Evolutionary conservation across 192 early-diverging fungal species (phyloP), one percentile per base, ranked within the genome.

Genomic region (Kappamyces sp.): DNA sequence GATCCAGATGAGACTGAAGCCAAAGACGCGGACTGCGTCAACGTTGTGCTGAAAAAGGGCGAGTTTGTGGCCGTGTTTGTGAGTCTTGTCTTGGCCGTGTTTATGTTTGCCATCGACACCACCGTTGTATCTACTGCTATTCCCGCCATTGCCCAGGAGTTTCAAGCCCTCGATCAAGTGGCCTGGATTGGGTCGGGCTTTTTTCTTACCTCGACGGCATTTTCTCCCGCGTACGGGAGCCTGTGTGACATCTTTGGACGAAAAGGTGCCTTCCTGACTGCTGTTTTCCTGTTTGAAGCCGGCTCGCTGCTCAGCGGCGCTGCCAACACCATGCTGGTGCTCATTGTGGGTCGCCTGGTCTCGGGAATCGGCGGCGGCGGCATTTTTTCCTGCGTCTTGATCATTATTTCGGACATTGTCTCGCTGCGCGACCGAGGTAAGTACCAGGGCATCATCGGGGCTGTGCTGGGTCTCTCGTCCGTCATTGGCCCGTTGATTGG

Each of bases 241-340:
- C 78, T 93, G 58, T 80, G 86, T 35, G 93, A 96, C 59, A 93
- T 93, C 59, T 86, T 93, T 72, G 92, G 90, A 32, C 79, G 90
- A 32, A 86, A 90, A 65, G 49, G 59, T 15, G 79, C 80, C n/a
- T 74, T 93, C 9, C 57, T 91, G 0, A 72, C 80, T 33, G 84
- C 86, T 1, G 78, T 90, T 15, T 47, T 79, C 38, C 54, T 91
- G 3, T 96, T 96, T 63, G 77, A 85, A 58, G 47, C 82, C 3
- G 91, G 91, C 2, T 87, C 84, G 0, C 55, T 89, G 1, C 64
- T 93, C 13, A 89, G 90, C 62, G 91, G 89, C 9, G 65, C 76
- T 23, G 82, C 90, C 31, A 32, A 32, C 3, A 52, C 41, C 37
- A 77, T 77, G 70, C 48, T 55, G 32, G 72, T 74, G 69, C 75